Evolutionary conservation across 257 asterid genomes (phyloP).

Genomic region (Jacaranda mimosifolia): DNA sequence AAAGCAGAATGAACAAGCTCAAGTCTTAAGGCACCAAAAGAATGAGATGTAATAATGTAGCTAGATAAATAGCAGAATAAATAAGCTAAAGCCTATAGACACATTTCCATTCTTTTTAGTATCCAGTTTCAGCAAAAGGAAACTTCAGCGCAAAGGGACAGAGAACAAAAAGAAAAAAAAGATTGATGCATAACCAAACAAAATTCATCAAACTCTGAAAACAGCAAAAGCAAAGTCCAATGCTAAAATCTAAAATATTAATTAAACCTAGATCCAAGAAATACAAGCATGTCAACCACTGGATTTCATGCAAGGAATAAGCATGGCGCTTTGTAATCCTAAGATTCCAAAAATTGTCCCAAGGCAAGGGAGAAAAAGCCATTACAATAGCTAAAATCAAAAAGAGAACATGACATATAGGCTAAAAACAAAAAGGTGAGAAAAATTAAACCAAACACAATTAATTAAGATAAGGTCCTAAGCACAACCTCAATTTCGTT

Average conservation of each 20-base stretch:
- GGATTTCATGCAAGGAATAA: background rate
- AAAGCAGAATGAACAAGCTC: background rate
- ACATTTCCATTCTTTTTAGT: background rate
- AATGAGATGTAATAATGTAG: background rate
- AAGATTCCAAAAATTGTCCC: background rate
- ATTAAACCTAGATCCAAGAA: background rate
- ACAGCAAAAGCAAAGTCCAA: background rate
- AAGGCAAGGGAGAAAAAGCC: background rate
- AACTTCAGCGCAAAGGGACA: background rate
- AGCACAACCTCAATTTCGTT: background rate
- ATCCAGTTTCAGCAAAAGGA: background rate
- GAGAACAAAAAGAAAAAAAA: background rate
- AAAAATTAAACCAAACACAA: background rate
- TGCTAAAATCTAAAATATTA: background rate
- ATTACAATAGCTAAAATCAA: background rate
- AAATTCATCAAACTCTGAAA: background rate
- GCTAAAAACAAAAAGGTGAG: background rate
- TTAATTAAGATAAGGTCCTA: slow-evolving; percentile 23
- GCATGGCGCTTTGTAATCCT: background rate
- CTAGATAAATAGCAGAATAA: background rate
- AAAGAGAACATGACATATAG: background rate
- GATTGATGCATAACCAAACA: background rate
- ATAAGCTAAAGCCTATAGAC: background rate
- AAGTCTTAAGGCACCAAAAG: slow-evolving; percentile 1
- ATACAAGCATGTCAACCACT: background rate